Base-by-base conservation (phyloP, 2,329 filamentous ascomycete genomes). In the Aspergillus quadricinctus region DNA sequence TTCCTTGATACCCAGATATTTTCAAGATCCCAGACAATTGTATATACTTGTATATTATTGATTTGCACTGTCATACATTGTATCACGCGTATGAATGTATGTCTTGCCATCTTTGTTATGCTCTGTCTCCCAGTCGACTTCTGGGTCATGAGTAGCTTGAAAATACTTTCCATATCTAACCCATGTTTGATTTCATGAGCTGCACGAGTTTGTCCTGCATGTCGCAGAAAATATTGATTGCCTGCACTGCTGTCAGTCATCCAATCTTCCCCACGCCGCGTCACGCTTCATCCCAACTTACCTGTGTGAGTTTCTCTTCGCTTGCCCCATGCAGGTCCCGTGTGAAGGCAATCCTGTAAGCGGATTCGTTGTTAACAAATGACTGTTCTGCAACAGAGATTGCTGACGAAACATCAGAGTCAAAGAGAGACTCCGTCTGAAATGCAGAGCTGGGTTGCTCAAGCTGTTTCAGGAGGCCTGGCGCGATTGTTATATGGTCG, bases 401-500 rank as follows among this genome's bases (percentile, higher is more conserved):
- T 2, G 59, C 48, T 2, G 46, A 51, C 9, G 59, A 50, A 2
- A 57, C 25, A 0, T 57, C 60, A n/a, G 54, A 37, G 54, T 67
- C 66, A 52, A 72, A 68, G 14, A 70, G 69, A 55, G 52, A 73
- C 59, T 45, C 68, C 62, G 25, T 69, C 66, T 54, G 72, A 50
- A 35, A 71, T 60, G 1, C 69, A 69, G 29, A 68, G 57, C 67
- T 70, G 70, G 74, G 74, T 11, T 71, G 67, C 0, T 76, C 72
- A n/a, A 85, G 73, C 35, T 77, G 71, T 8, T 68, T 69, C 27
- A 88, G 71, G 2, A 87, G 69, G 0, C 69, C 71, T 0, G 84
- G 83, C 0, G 83, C 76, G 37, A 88, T 76, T 0, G 84, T 87
- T 23, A 88, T 80, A 64, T 85, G 81, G 40, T 84, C 73, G 1